Evolutionary conservation across 1,139 yeast genomes (phyloP).

Genomic region (Hemisphaericaspora lyxosophila): DNA sequence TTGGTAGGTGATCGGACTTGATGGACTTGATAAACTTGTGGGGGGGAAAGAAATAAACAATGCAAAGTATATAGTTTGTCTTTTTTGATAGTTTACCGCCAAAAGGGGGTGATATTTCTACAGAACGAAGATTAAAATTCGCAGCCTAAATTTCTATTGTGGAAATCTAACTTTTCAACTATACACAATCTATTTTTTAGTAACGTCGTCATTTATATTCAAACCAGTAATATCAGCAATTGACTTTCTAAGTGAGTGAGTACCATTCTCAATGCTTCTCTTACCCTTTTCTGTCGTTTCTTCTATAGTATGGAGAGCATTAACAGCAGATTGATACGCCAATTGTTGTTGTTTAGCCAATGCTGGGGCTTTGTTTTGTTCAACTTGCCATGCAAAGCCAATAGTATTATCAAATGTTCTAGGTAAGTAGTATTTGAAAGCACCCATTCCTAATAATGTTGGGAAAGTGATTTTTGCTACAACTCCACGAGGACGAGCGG

Average conservation of each 20-base stretch:
- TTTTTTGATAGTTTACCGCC: too few species aligned
- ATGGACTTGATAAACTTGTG: too few species aligned
- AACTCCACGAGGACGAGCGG: constrained; percentile 70
- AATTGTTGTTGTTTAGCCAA: constrained; percentile 65
- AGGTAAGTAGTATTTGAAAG: constrained; percentile 79
- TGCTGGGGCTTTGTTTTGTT: constrained; percentile 61
- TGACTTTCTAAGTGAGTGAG: constrained; percentile 45
- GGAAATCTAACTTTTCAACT: neutral
- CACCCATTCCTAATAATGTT: constrained; percentile 59
- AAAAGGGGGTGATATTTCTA: too few species aligned
- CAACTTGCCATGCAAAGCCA: constrained; percentile 62
- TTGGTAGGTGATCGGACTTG: too few species aligned
- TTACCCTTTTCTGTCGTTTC: constrained; percentile 37
- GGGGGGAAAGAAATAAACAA: too few species aligned
- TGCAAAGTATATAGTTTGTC: too few species aligned
- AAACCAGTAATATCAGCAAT: constrained; percentile 67
- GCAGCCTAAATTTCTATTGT: neutral
- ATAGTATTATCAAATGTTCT: constrained; percentile 68
- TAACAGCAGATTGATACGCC: constrained; percentile 47
- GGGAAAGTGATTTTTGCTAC: constrained; percentile 64
- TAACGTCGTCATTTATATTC: constrained; percentile 61
- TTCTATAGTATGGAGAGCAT: constrained; percentile 44
- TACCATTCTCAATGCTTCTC: constrained; percentile 36
- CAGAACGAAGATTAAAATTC: neutral
- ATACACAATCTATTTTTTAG: constrained; percentile 43